Conservation (phyloP, 306 rosid genomes). For the Comarum palustre region DNA sequence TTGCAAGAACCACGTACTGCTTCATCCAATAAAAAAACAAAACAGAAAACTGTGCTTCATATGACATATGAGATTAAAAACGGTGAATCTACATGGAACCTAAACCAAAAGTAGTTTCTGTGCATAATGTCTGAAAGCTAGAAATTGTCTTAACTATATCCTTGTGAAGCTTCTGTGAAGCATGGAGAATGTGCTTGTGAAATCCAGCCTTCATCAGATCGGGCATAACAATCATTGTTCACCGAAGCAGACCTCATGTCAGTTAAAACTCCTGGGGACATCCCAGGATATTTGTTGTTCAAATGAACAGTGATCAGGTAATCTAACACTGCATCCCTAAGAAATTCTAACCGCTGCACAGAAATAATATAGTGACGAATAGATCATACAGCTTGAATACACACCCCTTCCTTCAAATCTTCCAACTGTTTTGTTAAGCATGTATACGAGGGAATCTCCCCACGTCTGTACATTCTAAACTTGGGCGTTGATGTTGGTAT, state of each 20-base stretch:
- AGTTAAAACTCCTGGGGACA: slow-evolving; percentile 65
- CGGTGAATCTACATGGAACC: too few species aligned
- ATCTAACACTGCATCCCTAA: slow-evolving; percentile 74
- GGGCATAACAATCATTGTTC: slow-evolving; percentile 71
- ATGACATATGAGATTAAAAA: too few species aligned
- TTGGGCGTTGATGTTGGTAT: slow-evolving; percentile 64
- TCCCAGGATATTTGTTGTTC: slow-evolving; percentile 50
- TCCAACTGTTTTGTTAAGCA: slow-evolving; percentile 31
- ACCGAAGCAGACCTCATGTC: slow-evolving; percentile 80
- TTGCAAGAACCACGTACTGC: too few species aligned
- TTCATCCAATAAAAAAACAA: too few species aligned
- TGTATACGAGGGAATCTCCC: slow-evolving; percentile 33
- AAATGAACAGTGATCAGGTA: slow-evolving; percentile 59
- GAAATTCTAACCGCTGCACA: slow-evolving; percentile 72
- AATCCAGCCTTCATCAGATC: slow-evolving; percentile 50
- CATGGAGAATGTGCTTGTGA: slow-evolving; percentile 59
- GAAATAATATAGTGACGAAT: slow-evolving; percentile 5
- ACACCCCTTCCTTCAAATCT: slow-evolving; percentile 46
- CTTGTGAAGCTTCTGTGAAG: slow-evolving; percentile 51
- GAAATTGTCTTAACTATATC: slow-evolving; percentile 37
- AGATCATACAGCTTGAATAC: background rate
- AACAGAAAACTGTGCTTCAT: too few species aligned
- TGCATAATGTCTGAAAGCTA: slow-evolving; percentile 28
- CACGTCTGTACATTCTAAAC: slow-evolving; percentile 46
- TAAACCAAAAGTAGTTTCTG: slow-evolving; percentile 57